phyloP scores from a whole-genome alignment of 345 rosid species.

The Noccaea bulbosa region DNA sequence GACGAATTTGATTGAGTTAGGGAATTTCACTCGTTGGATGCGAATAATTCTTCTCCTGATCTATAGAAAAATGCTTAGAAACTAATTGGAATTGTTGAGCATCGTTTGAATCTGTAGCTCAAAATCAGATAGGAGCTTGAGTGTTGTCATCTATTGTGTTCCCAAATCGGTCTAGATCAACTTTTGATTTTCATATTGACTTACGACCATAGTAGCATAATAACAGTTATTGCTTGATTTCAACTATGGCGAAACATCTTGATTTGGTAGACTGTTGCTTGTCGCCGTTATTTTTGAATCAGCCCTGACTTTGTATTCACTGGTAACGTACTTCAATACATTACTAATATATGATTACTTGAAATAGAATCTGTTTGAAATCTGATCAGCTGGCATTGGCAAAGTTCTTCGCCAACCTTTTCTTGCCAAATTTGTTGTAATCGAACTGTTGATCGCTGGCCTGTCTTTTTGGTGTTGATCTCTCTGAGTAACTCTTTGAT shows the following conservation, averaged over 20 bases:
- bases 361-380: not conserved
- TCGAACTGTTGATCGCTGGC: not conserved
- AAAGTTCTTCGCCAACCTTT: not conserved
- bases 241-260: conserved; percentile 8
- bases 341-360: not conserved
- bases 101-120: conserved; percentile 9
- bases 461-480: not conserved
- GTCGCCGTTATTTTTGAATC: not conserved
- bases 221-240: not conserved
- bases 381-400: not conserved
- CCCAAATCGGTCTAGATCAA: not conserved
- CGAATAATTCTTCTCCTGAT: not conserved
- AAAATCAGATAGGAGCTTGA: conserved; percentile 19
- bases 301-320: conserved; percentile 1
- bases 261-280: conserved; percentile 12
- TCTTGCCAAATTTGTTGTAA: not conserved
- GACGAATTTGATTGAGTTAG: not conserved
- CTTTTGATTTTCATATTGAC: not conserved
- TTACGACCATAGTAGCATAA: not conserved
- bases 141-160: not conserved
- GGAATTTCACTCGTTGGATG: conserved; percentile 5
- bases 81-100: conserved; percentile 5
- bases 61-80: not conserved
- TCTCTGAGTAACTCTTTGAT: not conserved
- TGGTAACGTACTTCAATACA: not conserved